Conservation (phyloP, 768 basidiomycete species). For the Tulasnella sp. region DNA sequence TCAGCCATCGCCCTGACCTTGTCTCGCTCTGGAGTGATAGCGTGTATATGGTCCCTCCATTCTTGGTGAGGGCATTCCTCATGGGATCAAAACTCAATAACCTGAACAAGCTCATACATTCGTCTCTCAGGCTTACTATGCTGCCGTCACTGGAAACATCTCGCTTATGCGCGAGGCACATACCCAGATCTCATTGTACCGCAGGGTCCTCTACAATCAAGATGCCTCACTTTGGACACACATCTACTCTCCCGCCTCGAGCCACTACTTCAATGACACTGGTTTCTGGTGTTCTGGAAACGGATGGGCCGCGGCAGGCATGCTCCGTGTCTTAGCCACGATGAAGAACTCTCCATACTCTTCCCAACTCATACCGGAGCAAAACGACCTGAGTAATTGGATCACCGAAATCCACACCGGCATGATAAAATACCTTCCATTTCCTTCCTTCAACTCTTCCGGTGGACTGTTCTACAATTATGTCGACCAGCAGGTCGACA, state of each 20-base stretch:
- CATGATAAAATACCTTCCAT: constrained; percentile 11
- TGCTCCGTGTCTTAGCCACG: constrained; percentile 24
- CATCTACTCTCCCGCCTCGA: constrained; percentile 20
- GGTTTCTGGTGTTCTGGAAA: constrained; percentile 25
- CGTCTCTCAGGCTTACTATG: constrained; percentile 27
- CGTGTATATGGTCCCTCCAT: constrained; percentile 19
- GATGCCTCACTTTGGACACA: constrained; percentile 23
- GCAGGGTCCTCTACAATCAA: constrained; percentile 17
- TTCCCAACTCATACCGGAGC: constrained; percentile 4
- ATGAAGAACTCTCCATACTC: constrained; percentile 21
- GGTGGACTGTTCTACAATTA: constrained; percentile 23
- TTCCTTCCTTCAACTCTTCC: too few relatives aligned
- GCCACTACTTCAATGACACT: constrained; percentile 14
- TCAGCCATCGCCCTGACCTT: constrained; percentile 24
- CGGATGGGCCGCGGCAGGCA: constrained; percentile 27
- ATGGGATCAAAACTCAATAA: too few relatives aligned
- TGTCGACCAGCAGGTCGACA: constrained; percentile 17
- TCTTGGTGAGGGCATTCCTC: constrained; percentile 18
- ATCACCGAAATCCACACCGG: constrained; percentile 21
- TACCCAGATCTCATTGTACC: constrained; percentile 24
- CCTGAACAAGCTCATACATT: too few relatives aligned
- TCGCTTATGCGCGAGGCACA: constrained; percentile 19
- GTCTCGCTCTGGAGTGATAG: constrained; percentile 20
- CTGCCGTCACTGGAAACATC: constrained; percentile 15
- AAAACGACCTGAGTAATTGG: constrained; percentile 22